Evolutionary conservation across 2,329 filamentous ascomycete species (phyloP), one percentile per base, ranked within the genome.

Genomic region (Elsinoe arachidis): DNA sequence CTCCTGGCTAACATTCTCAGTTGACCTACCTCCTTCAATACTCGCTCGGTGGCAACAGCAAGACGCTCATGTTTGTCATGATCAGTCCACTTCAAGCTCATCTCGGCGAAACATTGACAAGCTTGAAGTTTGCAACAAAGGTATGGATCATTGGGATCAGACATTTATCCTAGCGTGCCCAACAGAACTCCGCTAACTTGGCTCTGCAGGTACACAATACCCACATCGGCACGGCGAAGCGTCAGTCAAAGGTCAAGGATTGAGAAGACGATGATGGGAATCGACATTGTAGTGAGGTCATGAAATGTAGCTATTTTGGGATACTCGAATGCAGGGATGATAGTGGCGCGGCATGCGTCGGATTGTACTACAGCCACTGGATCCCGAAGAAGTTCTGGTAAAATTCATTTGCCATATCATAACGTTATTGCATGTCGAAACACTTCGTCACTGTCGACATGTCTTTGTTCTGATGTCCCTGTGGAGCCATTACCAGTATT

Each of bases 41-140:
- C 68, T 96, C 90, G 2, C 78, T 99, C 6, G 92, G 93, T 3
- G 93, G 93, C 14, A 96, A 64, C 23, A 93, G 87, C 64, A 95
- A 96, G 75, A 99, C 93, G 0, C 85, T 99, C 66, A 99, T 99
- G 93, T 96, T 99, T 71, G 90, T 97, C 70, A 97, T 97, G 91
- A 88, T 96, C 58, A 93, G 87, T 64, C 93, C 93, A 34, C 76
- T 97, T 59, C 88, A 95, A 74, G 87, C 85, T 5, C 93, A 97
- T 74, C 77, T 96, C 62, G 87, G 86, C 67, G 93, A 99, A 78
- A 96, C 91, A 2, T 77, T 96, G 69, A 96, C 91, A 44, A 96
- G 90, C 78, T 78, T 99, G 72, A 87, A 93, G 67, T 99, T 99
- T 72, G 93, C 93, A 14, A 95, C 89, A 34, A 97, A 96, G 80